Evolutionary conservation across 2,329 filamentous ascomycete genomes (phyloP).

Genomic region (Epichloe gansuensis): DNA sequence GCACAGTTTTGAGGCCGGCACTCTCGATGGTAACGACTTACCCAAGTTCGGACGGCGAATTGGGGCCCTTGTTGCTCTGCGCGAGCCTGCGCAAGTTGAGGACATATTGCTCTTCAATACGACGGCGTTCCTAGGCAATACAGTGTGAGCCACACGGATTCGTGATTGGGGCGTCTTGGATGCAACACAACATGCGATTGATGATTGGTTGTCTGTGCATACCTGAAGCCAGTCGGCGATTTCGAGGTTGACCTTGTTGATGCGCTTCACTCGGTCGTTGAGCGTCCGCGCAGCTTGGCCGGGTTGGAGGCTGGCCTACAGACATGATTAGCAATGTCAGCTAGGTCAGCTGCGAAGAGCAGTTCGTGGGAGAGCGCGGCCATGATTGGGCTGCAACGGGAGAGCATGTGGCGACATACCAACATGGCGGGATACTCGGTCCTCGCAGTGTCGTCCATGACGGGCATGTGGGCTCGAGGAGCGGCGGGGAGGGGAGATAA

Average conservation of each 20-base stretch:
- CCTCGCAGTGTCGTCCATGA: constrained; percentile 66
- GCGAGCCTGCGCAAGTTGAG: constrained; percentile 69
- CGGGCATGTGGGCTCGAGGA: constrained; percentile 18
- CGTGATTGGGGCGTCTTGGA: not conserved
- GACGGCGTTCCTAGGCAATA: constrained; percentile 64
- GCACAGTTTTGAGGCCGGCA: too few species aligned
- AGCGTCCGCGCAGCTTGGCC: constrained; percentile 68
- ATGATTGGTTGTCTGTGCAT: constrained; percentile 18
- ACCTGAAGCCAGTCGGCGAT: constrained; percentile 97
- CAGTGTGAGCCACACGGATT: not conserved
- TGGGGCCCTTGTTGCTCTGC: constrained; percentile 58
- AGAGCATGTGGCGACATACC: constrained; percentile 43
- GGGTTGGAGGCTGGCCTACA: constrained; percentile 67
- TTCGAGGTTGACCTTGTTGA: constrained; percentile 73
- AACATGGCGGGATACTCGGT: constrained; percentile 89
- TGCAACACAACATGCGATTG: not conserved
- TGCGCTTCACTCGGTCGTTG: constrained; percentile 76
- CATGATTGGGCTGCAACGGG: not conserved
- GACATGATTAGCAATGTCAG: not conserved
- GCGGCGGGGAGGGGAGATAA: not conserved
- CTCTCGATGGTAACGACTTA: constrained; percentile 34
- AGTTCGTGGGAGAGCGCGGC: not conserved
- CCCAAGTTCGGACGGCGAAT: constrained; percentile 74
- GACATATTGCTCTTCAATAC: constrained; percentile 82
- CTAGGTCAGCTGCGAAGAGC: not conserved